Conservation (phyloP, 208 protist species). For the Naegleria gruberi region DNA sequence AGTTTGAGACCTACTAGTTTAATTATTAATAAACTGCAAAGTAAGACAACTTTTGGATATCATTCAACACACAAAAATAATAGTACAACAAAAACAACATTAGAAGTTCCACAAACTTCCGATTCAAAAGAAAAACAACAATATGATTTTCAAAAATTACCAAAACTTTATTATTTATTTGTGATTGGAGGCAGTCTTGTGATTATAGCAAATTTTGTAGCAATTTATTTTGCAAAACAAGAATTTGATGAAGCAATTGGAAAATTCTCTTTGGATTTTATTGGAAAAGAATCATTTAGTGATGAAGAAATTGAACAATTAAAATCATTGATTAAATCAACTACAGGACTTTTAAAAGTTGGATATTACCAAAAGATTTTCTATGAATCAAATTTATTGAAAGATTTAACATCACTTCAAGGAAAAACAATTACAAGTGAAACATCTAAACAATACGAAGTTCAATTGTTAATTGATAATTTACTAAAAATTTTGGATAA, state of each 20-base stretch:
- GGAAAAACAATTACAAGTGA: background rate
- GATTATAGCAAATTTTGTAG: background rate
- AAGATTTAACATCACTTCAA: background rate
- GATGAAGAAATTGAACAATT: background rate
- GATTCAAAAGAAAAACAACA: background rate
- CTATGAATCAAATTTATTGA: background rate
- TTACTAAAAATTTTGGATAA: background rate
- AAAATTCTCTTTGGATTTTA: no score
- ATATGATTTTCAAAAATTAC: background rate
- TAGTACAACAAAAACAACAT: no score
- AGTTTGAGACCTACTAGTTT: no score
- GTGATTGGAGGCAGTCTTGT: background rate
- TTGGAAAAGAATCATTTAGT: background rate
- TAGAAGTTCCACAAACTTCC: no score
- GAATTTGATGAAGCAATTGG: background rate
- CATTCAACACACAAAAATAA: no score
- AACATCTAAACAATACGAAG: background rate
- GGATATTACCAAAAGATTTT: background rate
- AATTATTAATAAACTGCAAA: no score
- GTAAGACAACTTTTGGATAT: no score
- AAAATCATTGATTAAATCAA: background rate
- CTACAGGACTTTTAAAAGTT: background rate
- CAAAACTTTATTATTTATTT: constrained; percentile 8
- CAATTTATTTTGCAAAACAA: background rate
- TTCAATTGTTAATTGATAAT: background rate